Conservation (phyloP, 345 rosid species). For the Capsella bursapastoris region DNA sequence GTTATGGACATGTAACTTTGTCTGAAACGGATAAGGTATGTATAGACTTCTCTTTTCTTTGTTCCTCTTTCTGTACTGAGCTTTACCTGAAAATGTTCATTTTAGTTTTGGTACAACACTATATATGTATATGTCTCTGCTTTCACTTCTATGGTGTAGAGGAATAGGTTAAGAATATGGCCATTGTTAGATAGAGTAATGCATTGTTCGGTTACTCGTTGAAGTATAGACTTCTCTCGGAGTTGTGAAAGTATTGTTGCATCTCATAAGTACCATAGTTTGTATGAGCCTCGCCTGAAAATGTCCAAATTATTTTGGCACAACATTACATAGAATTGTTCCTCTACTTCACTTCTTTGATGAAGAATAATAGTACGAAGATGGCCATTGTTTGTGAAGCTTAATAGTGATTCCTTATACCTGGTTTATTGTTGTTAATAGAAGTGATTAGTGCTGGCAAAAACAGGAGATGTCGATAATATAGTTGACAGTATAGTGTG, state of each 20-base stretch:
- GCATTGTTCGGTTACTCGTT: too few species aligned
- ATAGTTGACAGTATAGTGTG: not conserved
- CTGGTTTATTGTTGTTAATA: not conserved
- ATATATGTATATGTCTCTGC: not conserved
- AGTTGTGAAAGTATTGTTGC: too few species aligned
- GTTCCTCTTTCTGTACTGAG: not conserved
- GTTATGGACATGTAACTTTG: conserved; percentile 77
- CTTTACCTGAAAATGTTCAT: not conserved
- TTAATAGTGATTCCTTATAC: too few species aligned
- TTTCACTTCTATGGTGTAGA: not conserved
- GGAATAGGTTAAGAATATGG: not conserved
- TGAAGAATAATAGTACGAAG: too few species aligned
- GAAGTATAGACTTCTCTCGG: too few species aligned
- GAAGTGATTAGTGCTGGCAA: not conserved
- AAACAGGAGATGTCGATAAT: not conserved
- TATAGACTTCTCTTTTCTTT: not conserved
- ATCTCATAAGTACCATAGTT: too few species aligned
- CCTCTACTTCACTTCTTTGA: too few species aligned
- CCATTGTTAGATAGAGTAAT: not conserved
- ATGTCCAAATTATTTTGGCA: too few species aligned
- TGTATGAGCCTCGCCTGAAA: too few species aligned
- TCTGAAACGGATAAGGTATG: conserved; percentile 74
- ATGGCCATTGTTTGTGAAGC: too few species aligned
- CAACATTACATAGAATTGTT: too few species aligned
- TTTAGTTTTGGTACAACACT: not conserved